Evolutionary conservation across 352 stramenopile species (phyloP).

Genomic region (Pythium graminicola): DNA sequence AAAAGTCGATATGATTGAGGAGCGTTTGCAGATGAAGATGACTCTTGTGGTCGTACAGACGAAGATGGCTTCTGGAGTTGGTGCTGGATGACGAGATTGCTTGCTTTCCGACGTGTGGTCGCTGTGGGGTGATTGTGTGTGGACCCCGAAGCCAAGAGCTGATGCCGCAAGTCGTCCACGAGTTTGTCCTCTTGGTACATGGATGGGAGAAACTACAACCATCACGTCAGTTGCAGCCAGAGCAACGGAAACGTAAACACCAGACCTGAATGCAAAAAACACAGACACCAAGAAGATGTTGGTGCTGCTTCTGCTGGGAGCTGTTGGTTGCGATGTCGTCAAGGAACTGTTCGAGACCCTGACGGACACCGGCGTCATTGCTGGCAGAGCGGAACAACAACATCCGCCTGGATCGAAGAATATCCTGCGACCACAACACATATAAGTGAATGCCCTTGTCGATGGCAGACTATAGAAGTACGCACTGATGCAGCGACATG

Average conservation of each 20-base stretch:
- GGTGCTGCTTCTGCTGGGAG: conserved; percentile 20
- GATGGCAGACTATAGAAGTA: conserved; percentile 1
- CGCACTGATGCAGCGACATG: conserved; percentile 42
- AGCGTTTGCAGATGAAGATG: too few relatives aligned
- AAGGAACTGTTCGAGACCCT: conserved; percentile 44
- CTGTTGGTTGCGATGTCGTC: conserved; percentile 29
- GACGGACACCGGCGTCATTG: conserved; percentile 19
- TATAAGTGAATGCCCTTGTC: not conserved
- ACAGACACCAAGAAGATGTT: conserved; percentile 42
- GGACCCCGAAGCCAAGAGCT: conserved; percentile 20
- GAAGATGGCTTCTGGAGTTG: conserved; percentile 23
- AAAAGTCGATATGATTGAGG: conserved; percentile 45
- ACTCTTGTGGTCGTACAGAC: not conserved
- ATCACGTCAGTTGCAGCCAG: not conserved
- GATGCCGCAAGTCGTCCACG: conserved; percentile 29
- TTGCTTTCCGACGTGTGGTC: conserved; percentile 19
- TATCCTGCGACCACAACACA: conserved; percentile 25
- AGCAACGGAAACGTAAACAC: not conserved
- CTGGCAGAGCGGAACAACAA: conserved; percentile 36
- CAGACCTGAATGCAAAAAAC: conserved; percentile 37
- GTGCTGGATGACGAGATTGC: conserved; percentile 59
- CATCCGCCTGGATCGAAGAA: conserved; percentile 50
- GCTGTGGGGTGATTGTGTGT: conserved; percentile 4
- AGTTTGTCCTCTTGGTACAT: conserved; percentile 36
- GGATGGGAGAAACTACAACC: conserved; percentile 36